These are phyloP conservation scores for Hanseniaspora gamundiae DNA, from an alignment of 1,139 yeast species.

Conservation along the genomic window DNA sequence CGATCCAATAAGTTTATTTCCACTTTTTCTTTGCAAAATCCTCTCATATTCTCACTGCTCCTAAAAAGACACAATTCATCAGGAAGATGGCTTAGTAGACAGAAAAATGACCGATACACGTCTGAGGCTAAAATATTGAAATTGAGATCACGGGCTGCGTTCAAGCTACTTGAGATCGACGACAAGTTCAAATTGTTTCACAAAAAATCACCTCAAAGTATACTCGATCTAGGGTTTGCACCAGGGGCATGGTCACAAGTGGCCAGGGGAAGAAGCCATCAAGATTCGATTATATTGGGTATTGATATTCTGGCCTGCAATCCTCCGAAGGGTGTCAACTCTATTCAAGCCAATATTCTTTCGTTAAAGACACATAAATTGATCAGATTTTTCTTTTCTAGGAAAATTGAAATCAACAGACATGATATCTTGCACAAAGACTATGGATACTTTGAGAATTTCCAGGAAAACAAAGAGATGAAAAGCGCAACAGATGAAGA, in stretches of 20 bases:
- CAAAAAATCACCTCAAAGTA: constrained; percentile 33
- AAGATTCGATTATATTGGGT: constrained; percentile 63
- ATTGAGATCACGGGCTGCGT: constrained; percentile 81
- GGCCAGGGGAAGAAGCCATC: constrained; percentile 45
- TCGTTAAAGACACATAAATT: constrained; percentile 53
- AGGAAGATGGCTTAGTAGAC: constrained; percentile 63
- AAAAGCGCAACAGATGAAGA: constrained; percentile 7
- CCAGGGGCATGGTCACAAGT: constrained; percentile 97
- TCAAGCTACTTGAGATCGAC: constrained; percentile 63
- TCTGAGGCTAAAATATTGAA: constrained; percentile 52
- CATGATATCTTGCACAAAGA: constrained; percentile 18
- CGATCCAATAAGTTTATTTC: too few relatives aligned
- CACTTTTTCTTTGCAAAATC: too few relatives aligned
- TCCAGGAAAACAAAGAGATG: constrained; percentile 10
- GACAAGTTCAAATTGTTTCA: constrained; percentile 47
- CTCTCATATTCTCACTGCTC: background rate
- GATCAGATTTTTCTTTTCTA: constrained; percentile 44
- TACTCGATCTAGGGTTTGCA: constrained; percentile 84
- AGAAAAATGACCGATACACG: constrained; percentile 48
- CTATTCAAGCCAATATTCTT: constrained; percentile 79
- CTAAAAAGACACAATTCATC: constrained; percentile 26
- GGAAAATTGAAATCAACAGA: constrained; percentile 25
- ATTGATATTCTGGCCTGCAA: constrained; percentile 68
- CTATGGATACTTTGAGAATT: constrained; percentile 18
- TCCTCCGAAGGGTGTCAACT: constrained; percentile 70